A percentile compares a stretch with the other conserved stretches of the same genome.
Evolutionary conservation across 106 monocot genomes (phyloP).

Genomic region (Phalaenopsis aphrodite): DNA sequence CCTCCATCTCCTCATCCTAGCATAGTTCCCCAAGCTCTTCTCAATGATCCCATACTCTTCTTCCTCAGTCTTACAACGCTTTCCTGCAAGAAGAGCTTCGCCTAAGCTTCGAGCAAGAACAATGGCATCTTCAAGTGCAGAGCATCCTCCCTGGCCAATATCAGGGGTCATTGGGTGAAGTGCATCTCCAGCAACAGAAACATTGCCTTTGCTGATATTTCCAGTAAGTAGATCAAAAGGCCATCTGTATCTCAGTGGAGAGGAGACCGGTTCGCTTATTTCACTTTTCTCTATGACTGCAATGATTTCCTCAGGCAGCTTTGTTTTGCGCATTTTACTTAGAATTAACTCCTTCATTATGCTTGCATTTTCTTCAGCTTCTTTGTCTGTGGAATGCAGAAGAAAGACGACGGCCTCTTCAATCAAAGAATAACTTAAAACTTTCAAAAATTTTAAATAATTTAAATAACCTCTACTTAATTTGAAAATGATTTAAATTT

Average conservation of each 20-base stretch:
- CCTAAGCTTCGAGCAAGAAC: slow-evolving; percentile 48
- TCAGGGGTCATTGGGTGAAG: slow-evolving; percentile 82
- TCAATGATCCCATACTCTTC: slow-evolving; percentile 19
- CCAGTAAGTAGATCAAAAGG: slow-evolving; percentile 36
- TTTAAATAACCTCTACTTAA: no score
- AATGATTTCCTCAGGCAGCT: slow-evolving; percentile 22
- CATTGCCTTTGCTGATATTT: slow-evolving; percentile 24
- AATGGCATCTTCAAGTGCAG: slow-evolving; percentile 58
- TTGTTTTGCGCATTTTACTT: slow-evolving; percentile 21
- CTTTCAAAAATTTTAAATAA: no score
- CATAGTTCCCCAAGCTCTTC: slow-evolving; percentile 45
- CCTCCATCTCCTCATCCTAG: slow-evolving; percentile 57
- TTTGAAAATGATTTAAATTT: no score
- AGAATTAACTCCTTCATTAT: slow-evolving; percentile 23
- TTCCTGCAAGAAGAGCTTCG: slow-evolving; percentile 8
- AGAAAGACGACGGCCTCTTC: no score
- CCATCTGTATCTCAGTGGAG: slow-evolving; percentile 42
- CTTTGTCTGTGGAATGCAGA: slow-evolving; percentile 3
- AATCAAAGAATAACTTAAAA: no score
- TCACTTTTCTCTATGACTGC: slow-evolving; percentile 39
- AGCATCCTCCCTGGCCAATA: slow-evolving; percentile 62
- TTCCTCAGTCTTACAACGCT: neutral
- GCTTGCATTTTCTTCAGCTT: slow-evolving; percentile 11
- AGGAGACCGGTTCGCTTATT: slow-evolving; percentile 19
- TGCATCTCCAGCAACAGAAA: slow-evolving; percentile 59